Evolutionary conservation across 176 grass and related monocot species (phyloP), one percentile per base, ranked within the genome.

Genomic region (Oryza longistaminata): DNA sequence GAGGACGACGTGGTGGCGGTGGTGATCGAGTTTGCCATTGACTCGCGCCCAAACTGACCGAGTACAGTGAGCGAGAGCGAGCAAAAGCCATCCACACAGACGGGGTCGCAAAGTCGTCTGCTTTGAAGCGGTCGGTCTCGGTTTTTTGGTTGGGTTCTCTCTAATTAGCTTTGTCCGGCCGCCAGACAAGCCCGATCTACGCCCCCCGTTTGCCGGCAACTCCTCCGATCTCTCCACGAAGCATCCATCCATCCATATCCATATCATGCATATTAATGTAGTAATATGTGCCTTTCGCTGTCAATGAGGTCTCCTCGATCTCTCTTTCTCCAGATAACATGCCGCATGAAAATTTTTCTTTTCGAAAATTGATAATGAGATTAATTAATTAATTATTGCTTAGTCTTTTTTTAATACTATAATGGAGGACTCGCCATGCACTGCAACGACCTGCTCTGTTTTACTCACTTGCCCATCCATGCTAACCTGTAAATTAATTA

Each of bases 171-270:
- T 33, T 22, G 58, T n/a, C 21, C 58, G 70, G 64, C 72, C 44
- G 73, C 26, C 76, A 73, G 76, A 86, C 84, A 86, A 39, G 84
- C 40, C 67, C 53, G 67, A 79, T 86, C 76, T 70, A 86, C 76
- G 84, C 68, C 84, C 84, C 84, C 84, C 40, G 27, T 29, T 19
- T 9, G 76, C 84, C 84, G 76, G 84, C 76, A 86, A 86, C 53
- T 40, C 53, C 1, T 0, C 21, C 6, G 21, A n/a, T 61, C 58
- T 10, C 17, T 61, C 58, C 58, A 61, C 21, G 58, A 61, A 61
- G 6, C 50, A 53, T 53, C 15, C 15, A 53, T 37, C 29, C 29
- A 31, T 31, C 2, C 2, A 31, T 31, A 31, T 31, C 2, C 29
- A 31, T 31, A 31, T 31, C 29, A 6, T 53, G 5, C 45, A 48